Conservation (phyloP, 345 rosid genomes). For the Aquilaria sinensis region DNA sequence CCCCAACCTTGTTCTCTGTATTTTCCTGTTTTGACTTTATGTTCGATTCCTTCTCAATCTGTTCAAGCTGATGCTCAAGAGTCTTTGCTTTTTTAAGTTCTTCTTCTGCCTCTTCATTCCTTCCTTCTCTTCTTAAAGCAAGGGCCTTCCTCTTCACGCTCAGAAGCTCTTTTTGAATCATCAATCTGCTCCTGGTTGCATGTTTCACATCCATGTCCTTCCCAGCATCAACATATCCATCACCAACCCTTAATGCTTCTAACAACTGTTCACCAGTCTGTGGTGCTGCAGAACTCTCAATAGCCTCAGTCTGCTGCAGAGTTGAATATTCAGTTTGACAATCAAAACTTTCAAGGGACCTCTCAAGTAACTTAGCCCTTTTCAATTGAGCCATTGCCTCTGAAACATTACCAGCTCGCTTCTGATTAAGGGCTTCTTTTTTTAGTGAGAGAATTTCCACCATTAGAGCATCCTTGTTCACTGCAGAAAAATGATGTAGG, state of each 20-base stretch:
- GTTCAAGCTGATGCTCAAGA: constrained; percentile 70
- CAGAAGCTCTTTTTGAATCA: constrained; percentile 66
- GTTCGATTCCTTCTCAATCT: constrained; percentile 41
- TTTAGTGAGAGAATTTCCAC: constrained; percentile 52
- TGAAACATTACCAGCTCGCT: constrained; percentile 49
- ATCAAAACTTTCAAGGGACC: constrained; percentile 35
- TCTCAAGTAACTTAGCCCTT: constrained; percentile 71
- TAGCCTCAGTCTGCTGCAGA: background rate
- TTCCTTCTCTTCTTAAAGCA: constrained; percentile 72
- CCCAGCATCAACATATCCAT: constrained; percentile 13
- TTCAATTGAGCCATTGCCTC: constrained; percentile 70
- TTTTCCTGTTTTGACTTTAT: constrained; percentile 18
- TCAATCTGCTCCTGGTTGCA: constrained; percentile 42
- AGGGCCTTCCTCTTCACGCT: constrained; percentile 71
- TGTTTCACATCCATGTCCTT: constrained; percentile 23
- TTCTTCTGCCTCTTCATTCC: constrained; percentile 59
- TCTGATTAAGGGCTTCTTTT: constrained; percentile 55
- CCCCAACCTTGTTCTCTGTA: constrained; percentile 13
- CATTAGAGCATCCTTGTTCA: constrained; percentile 34
- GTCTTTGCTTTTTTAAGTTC: constrained; percentile 54
- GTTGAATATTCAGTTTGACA: constrained; percentile 14
- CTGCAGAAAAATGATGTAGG: constrained; percentile 17
- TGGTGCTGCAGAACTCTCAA: constrained; percentile 11
- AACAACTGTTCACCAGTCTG: constrained; percentile 19
- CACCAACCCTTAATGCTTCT: constrained; percentile 13